Conservation (phyloP, 2,329 filamentous ascomycete species). For the Chrysoporthe cubensis region DNA sequence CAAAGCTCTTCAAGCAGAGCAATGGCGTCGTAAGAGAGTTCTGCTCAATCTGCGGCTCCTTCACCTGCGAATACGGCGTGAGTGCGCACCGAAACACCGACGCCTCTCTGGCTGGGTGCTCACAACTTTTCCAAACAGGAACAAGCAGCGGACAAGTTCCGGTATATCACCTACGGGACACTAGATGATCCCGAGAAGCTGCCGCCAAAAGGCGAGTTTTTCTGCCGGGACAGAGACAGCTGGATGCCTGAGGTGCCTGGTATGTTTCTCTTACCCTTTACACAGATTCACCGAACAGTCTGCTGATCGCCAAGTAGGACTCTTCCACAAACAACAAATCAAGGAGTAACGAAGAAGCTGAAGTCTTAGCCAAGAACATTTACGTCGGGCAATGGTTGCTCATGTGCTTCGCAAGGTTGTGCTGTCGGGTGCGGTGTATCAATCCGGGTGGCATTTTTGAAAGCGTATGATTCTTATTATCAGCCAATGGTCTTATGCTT, state of each 20-base stretch:
- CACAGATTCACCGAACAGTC: not conserved
- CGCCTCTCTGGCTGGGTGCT: not conserved
- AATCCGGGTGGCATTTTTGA: no score
- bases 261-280: slow-evolving; percentile 34
- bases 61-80: slow-evolving; percentile 41
- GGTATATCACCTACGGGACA: slow-evolving; percentile 51
- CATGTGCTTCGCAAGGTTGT: no score
- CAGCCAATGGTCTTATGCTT: no score
- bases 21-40: slow-evolving; percentile 41
- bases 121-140: slow-evolving; percentile 33
- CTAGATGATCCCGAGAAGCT: slow-evolving; percentile 53
- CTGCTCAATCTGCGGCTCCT: slow-evolving; percentile 38
- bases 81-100: slow-evolving; percentile 2
- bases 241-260: slow-evolving; percentile 57
- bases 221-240: slow-evolving; percentile 48
- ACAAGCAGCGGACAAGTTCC: slow-evolving; percentile 48
- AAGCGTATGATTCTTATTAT: no score
- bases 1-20: slow-evolving; percentile 37
- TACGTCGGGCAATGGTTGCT: no score
- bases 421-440: no score
- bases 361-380: not conserved
- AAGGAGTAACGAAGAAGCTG: slow-evolving; percentile 39
- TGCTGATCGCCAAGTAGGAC: slow-evolving; percentile 33
- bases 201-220: slow-evolving; percentile 59
- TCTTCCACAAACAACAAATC: slow-evolving; percentile 51